Conservation (phyloP, 306 rosid genomes). For the Cicer arietinum region DNA sequence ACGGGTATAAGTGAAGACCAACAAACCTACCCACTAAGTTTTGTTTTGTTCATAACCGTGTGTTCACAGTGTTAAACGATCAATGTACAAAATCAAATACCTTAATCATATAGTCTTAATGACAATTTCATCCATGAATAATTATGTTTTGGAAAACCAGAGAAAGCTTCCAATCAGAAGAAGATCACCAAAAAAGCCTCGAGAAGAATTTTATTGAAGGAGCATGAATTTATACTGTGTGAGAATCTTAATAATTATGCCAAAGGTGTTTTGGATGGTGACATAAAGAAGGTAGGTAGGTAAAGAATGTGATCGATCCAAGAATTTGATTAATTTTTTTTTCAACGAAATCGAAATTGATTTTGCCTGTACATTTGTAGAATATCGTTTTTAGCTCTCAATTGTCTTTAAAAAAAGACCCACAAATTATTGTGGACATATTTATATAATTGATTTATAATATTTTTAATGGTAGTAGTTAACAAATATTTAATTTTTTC, state of each 20-base stretch:
- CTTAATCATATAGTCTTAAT: neutral
- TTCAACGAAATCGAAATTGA: slow-evolving; percentile 35
- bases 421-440: too few relatives aligned
- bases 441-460: too few relatives aligned
- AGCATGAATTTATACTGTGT: slow-evolving; percentile 48
- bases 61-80: slow-evolving; percentile 13
- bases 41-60: slow-evolving; percentile 37
- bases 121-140: slow-evolving; percentile 29
- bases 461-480: too few relatives aligned
- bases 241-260: slow-evolving; percentile 42
- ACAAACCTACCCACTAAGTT: slow-evolving; percentile 35
- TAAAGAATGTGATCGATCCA: slow-evolving; percentile 52
- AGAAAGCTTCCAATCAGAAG: slow-evolving; percentile 32
- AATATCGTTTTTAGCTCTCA: neutral
- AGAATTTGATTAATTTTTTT: slow-evolving; percentile 41
- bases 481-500: too few relatives aligned
- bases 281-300: slow-evolving; percentile 56
- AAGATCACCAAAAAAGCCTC: slow-evolving; percentile 51
- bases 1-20: slow-evolving; percentile 19
- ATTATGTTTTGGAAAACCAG: slow-evolving; percentile 50
- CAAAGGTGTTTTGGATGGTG: slow-evolving; percentile 47
- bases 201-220: slow-evolving; percentile 63
- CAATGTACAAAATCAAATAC: neutral
- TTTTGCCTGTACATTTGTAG: slow-evolving; percentile 44
- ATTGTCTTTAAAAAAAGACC: too few relatives aligned